These are phyloP conservation scores for Cytospora schulzeri DNA, from an alignment of 2,329 filamentous ascomycete genomes.

Conservation along the genomic window DNA sequence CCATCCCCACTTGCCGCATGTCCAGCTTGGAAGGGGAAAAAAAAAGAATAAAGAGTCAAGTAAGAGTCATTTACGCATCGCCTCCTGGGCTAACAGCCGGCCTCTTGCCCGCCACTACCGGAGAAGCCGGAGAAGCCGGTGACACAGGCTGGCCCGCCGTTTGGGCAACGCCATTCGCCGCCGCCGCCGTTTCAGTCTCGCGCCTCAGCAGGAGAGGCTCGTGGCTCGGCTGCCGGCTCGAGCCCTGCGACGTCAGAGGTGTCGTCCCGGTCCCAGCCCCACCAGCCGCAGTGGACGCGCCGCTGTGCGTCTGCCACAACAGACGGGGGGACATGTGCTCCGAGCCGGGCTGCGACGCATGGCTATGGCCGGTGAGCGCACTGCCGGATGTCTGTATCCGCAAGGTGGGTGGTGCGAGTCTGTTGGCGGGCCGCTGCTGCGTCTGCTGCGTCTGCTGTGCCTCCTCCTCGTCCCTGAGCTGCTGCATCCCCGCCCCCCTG, in stretches of 20 bases:
- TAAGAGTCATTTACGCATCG: conserved; percentile 6
- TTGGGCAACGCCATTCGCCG: neutral
- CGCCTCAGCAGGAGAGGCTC: neutral
- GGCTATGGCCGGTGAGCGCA: conserved; percentile 2
- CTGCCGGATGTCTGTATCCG: conserved; percentile 13
- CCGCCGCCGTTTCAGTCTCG: neutral
- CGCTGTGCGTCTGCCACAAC: conserved; percentile 27
- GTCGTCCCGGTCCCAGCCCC: neutral
- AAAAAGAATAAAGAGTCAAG: neutral
- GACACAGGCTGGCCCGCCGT: neutral
- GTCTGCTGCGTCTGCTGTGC: no score
- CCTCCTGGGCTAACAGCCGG: neutral
- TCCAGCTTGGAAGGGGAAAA: no score
- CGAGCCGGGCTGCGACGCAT: conserved; percentile 14
- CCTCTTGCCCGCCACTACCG: conserved; percentile 11
- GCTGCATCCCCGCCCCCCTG: conserved; percentile 57
- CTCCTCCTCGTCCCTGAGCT: conserved; percentile 60
- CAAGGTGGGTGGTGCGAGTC: conserved; percentile 9
- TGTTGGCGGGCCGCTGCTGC: conserved; percentile 13
- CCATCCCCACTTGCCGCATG: conserved; percentile 1
- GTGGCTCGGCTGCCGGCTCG: conserved; percentile 1
- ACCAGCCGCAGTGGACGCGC: conserved; percentile 3
- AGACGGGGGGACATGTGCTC: conserved; percentile 16
- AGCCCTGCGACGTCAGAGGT: conserved; percentile 8
- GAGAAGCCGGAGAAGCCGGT: neutral